Evolutionary conservation across 345 rosid species (phyloP), one percentile per base, ranked within the genome.

Genomic region (Carallia pectinifolia): DNA sequence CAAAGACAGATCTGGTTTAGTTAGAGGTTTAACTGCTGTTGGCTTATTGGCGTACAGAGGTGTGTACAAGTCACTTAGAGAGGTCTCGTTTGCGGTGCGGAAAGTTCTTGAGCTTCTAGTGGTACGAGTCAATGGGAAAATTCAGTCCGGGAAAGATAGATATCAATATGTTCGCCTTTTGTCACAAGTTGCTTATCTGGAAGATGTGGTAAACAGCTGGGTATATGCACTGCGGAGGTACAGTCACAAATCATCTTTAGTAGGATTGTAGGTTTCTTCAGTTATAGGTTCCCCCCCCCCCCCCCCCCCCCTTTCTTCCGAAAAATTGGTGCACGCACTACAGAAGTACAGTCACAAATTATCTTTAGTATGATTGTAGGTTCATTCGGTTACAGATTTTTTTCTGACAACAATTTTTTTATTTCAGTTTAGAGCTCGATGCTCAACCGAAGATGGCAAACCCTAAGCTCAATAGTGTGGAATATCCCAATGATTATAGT

Each of bases 151-250:
- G 53, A 92, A 92, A 80, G 92, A 95, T 74, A 81, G 85, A 81
- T 82, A 85, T 74, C 89, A 73, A 58, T 95, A 86, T 79, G 68
- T 85, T 62, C 89, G 89, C 66, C 82, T 95, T 64, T 78, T 95
- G 56, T 95, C 97, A 23, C 97, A 92, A 85, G 97, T 92, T 74
- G 97, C 99, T 44, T 90, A 85, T 79, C 74, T 95, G 71, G 99
- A 92, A 68, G 99, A 95, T 82, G 71, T 92, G 82, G 96, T 95
- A 55, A 90, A 86, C 72, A 83, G 85, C 83, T 95, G 97, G 99
- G 96, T 81, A 18, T 84, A 86, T 85, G 79, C 90, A 33, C 80
- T 95, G 81, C 91, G 85, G 70, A 87, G 99, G 97, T 95, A 89
- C 54, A 62, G 18, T 58, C 61, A 38, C 48, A 53, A 34, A 10